phyloP scores from a whole-genome alignment of 306 rosid species.

The Comarum palustre region DNA sequence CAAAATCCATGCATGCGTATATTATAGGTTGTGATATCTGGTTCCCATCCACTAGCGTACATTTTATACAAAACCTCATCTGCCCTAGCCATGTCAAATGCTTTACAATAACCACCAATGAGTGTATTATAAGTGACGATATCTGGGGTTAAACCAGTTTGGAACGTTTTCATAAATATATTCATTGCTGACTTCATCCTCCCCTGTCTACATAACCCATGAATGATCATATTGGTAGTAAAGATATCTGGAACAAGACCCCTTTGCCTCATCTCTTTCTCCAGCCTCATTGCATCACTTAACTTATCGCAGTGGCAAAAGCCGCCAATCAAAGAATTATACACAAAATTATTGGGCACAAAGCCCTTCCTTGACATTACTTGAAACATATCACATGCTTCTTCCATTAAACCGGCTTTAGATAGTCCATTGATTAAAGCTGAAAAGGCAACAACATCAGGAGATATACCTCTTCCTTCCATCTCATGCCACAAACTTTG shows the following conservation, averaged over 20 bases:
- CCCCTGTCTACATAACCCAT: constrained; percentile 64
- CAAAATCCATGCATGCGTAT: constrained; percentile 59
- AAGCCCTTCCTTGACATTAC: constrained; percentile 56
- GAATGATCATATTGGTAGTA: constrained; percentile 63
- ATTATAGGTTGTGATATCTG: constrained; percentile 68
- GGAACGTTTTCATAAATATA: constrained; percentile 51
- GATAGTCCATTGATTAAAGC: constrained; percentile 73
- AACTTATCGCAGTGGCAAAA: constrained; percentile 50
- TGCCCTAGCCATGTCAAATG: constrained; percentile 56
- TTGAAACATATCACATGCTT: constrained; percentile 44
- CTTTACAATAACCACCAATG: constrained; percentile 68
- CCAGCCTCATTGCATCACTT: constrained; percentile 52
- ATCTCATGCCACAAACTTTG: constrained; percentile 66
- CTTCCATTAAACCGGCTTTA: constrained; percentile 55
- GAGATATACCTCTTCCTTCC: constrained; percentile 51
- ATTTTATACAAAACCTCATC: constrained; percentile 51
- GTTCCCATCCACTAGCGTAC: constrained; percentile 54
- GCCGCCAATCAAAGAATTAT: constrained; percentile 72
- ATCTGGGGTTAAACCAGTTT: constrained; percentile 55
- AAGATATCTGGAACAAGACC: constrained; percentile 68
- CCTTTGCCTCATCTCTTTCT: constrained; percentile 57
- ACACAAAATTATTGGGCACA: constrained; percentile 69
- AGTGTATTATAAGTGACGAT: constrained; percentile 60
- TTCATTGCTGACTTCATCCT: constrained; percentile 59
- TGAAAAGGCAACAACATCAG: constrained; percentile 68